Conservation (phyloP, 1,284 basidiomycete genomes). For the Ustilago bromivora region DNA sequence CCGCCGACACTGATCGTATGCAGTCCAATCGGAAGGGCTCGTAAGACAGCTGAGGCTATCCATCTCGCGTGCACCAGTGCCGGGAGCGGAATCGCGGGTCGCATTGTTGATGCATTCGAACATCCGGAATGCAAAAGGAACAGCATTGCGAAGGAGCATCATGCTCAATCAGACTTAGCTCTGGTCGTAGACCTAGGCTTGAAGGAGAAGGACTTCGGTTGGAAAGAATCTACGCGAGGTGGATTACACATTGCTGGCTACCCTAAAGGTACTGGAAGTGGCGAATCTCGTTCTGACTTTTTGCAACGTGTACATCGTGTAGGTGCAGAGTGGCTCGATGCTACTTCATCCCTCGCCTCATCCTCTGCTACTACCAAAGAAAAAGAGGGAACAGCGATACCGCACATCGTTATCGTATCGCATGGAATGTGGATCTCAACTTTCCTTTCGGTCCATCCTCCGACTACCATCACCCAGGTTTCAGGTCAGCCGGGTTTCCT, state of each 20-base stretch:
- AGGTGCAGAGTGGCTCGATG: slow-evolving; percentile 32
- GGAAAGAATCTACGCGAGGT: slow-evolving; percentile 52
- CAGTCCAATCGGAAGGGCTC: slow-evolving; percentile 57
- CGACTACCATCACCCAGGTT: slow-evolving; percentile 27
- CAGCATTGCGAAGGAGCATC: neutral
- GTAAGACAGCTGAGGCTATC: slow-evolving; percentile 55
- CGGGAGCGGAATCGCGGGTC: neutral
- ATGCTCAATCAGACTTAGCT: neutral
- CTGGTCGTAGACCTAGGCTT: slow-evolving; percentile 35
- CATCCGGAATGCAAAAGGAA: neutral
- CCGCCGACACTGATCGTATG: slow-evolving; percentile 52
- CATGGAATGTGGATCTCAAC: slow-evolving; percentile 66
- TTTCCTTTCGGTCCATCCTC: slow-evolving; percentile 50
- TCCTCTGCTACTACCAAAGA: neutral
- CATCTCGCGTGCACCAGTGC: slow-evolving; percentile 20
- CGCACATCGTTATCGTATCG: slow-evolving; percentile 60
- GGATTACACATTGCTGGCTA: slow-evolving; percentile 48
- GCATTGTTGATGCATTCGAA: slow-evolving; percentile 3
- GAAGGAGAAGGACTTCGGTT: slow-evolving; percentile 55
- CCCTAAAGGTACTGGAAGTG: slow-evolving; percentile 29
- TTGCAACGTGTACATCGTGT: slow-evolving; percentile 22
- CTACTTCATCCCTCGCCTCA: slow-evolving; percentile 10
- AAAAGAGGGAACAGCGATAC: neutral
- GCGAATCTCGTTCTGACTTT: slow-evolving; percentile 37
- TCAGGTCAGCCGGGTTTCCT: slow-evolving; percentile 30